Evolutionary conservation across 2,329 filamentous ascomycete species (phyloP).

Genomic region (Trichoderma sp.): DNA sequence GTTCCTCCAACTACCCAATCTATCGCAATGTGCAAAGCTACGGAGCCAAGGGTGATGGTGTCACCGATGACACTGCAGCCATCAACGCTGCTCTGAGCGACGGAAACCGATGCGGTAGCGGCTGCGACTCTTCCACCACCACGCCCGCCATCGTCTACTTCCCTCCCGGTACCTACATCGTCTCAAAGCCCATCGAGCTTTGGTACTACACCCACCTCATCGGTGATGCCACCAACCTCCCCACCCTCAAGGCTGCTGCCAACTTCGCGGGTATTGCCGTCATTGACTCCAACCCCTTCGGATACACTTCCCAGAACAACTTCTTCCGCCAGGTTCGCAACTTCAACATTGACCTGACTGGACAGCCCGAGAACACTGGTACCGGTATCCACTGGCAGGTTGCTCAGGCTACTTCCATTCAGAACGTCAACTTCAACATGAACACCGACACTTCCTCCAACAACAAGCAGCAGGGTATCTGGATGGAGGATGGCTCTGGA

Average conservation of each 20-base stretch:
- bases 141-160: constrained; percentile 90
- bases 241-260: constrained; percentile 73
- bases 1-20: constrained; percentile 62
- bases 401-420: constrained; percentile 78
- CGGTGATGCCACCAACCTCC: constrained; percentile 73
- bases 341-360: constrained; percentile 76
- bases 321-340: constrained; percentile 85
- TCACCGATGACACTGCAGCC: constrained; percentile 81
- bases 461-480: constrained; percentile 76
- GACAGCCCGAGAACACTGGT: constrained; percentile 61
- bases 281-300: constrained; percentile 89
- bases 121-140: constrained; percentile 83
- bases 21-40: constrained; percentile 79
- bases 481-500: constrained; percentile 84
- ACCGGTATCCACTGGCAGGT: constrained; percentile 85
- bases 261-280: constrained; percentile 84
- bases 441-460: constrained; percentile 62
- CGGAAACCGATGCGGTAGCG: constrained; percentile 77
- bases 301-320: constrained; percentile 79
- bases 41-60: constrained; percentile 69
- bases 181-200: constrained; percentile 78
- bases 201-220: constrained; percentile 94
- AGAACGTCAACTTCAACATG: constrained; percentile 85
- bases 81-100: constrained; percentile 83
- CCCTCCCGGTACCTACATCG: constrained; percentile 81